Base-by-base conservation (phyloP, 2,329 filamentous ascomycete genomes). In the Claviceps sp. region DNA sequence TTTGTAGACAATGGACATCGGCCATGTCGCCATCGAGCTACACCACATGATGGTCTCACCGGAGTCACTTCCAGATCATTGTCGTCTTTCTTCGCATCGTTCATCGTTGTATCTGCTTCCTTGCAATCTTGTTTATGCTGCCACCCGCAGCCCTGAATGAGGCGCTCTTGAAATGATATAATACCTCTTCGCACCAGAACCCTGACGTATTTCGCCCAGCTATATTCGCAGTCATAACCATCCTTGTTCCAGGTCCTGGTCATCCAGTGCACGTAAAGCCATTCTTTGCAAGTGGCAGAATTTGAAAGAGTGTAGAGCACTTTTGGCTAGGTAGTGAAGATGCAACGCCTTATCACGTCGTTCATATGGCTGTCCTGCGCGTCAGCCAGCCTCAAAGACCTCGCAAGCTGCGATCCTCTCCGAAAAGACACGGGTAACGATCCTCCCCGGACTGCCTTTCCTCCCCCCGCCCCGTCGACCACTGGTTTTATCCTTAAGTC, bases 361-460 rank as follows among this genome's bases (percentile, higher is more conserved):
- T 26, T 47, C 5, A 22, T 39, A 37, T 50, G 47, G 48, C 47
- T 55, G 37, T 20, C 54, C 3, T 50, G 51, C 36, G 52, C 50
- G 11, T 37, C 50, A 16, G 58, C 55, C 37, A 54, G 56, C 26
- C 53, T 60, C 17, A 53, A 57, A 46, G 58, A 60, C 42, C 54
- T 60, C 40, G 51, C 55, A n/a, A 34, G 50, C 48, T 62, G 60
- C 53, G 56, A 62, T 47, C 60, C 61, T 1, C 54, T 59, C 17
- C 54, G 54, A 23, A 62, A 61, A 48, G 58, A 62, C 49, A 57
- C 54, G 17, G 52, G 60, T 63, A 59, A 51, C 46, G 34, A 48
- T 50, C 50, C 36, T 22, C 16, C 47, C n/a, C 20, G 14, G 23
- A 17, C 36, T 29, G 1, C 26, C 20, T 38, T 45, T 26, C 29